phyloP scores from a whole-genome alignment of 2,329 filamentous ascomycete species.

The Stagonosporopsis vannaccii region DNA sequence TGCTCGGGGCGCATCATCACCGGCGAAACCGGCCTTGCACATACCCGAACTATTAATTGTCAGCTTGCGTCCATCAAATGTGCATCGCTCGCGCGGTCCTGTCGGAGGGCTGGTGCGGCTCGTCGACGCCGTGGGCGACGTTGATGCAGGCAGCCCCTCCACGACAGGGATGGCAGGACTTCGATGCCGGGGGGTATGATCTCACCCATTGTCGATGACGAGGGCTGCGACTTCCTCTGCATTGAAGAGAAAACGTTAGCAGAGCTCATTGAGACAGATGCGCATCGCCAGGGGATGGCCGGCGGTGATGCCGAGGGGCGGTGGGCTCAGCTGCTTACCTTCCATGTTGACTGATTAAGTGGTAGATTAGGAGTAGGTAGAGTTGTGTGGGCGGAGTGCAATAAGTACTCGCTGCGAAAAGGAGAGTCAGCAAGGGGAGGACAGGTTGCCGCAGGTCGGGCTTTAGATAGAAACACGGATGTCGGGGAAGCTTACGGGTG shows the following conservation, averaged over 20 bases:
- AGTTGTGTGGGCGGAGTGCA: constrained; percentile 42
- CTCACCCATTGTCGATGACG: constrained; percentile 99
- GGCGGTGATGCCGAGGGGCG: constrained; percentile 21
- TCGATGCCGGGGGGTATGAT: constrained; percentile 51
- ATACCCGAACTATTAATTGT: constrained; percentile 86
- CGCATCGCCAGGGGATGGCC: constrained; percentile 28
- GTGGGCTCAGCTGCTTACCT: constrained; percentile 64
- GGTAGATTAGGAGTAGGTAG: constrained; percentile 46
- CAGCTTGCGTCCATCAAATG: constrained; percentile 43
- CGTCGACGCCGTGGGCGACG: constrained; percentile 32
- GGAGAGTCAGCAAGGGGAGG: constrained; percentile 37
- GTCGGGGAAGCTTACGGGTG: constrained; percentile 45
- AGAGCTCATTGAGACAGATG: constrained; percentile 42
- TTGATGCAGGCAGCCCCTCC: constrained; percentile 46
- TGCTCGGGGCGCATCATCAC: constrained; percentile 99
- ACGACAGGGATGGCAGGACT: constrained; percentile 46
- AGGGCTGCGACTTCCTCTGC: constrained; percentile 99
- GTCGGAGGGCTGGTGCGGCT: constrained; percentile 31
- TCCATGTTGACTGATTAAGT: constrained; percentile 64
- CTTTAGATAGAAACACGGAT: constrained; percentile 35
- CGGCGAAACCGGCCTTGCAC: constrained; percentile 99
- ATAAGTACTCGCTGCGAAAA: constrained; percentile 41
- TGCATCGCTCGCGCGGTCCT: constrained; percentile 31
- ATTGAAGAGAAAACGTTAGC: constrained; percentile 48
- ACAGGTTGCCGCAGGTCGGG: constrained; percentile 28